Evolutionary conservation across 2,329 filamentous ascomycete species (phyloP).

Genomic region (Trichoderma atrobrunneum): DNA sequence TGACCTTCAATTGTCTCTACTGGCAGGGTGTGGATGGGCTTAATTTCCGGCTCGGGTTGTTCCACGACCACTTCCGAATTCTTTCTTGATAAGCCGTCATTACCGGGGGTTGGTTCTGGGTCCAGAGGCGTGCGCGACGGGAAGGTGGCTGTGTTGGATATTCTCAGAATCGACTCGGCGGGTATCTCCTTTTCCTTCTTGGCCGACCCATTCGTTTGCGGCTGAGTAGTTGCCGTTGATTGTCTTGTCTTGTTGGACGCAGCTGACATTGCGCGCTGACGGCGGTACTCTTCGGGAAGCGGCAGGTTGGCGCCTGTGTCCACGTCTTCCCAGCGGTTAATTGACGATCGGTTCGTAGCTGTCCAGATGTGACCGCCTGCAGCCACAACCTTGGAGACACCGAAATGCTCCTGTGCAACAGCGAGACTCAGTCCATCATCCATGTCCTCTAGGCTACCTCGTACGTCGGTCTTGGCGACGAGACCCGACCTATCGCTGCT

Average conservation of each 20-base stretch:
- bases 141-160: slow-evolving; percentile 81
- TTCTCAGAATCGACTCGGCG: slow-evolving; percentile 70
- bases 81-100: slow-evolving; percentile 42
- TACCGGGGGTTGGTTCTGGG: slow-evolving; percentile 53
- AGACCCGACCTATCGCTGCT: slow-evolving; percentile 89
- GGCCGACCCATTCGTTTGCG: slow-evolving; percentile 33
- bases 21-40: slow-evolving; percentile 66
- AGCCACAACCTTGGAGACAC: slow-evolving; percentile 65
- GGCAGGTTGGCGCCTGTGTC: slow-evolving; percentile 73
- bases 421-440: slow-evolving; percentile 89
- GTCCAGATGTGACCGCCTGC: slow-evolving; percentile 83
- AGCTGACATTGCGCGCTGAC: slow-evolving; percentile 47
- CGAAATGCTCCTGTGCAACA: slow-evolving; percentile 88
- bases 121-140: slow-evolving; percentile 56
- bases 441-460: slow-evolving; percentile 62
- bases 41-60: slow-evolving; percentile 34
- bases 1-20: slow-evolving; percentile 90
- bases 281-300: slow-evolving; percentile 54
- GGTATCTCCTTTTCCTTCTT: slow-evolving; percentile 72
- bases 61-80: slow-evolving; percentile 33
- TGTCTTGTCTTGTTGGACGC: slow-evolving; percentile 37
- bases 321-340: slow-evolving; percentile 87
- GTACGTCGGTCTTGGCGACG: slow-evolving; percentile 93
- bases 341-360: slow-evolving; percentile 83
- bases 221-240: slow-evolving; percentile 29